Evolutionary conservation across 2,329 filamentous ascomycete species (phyloP), one percentile per base, ranked within the genome.

Genomic region (Diplocarpon mali): DNA sequence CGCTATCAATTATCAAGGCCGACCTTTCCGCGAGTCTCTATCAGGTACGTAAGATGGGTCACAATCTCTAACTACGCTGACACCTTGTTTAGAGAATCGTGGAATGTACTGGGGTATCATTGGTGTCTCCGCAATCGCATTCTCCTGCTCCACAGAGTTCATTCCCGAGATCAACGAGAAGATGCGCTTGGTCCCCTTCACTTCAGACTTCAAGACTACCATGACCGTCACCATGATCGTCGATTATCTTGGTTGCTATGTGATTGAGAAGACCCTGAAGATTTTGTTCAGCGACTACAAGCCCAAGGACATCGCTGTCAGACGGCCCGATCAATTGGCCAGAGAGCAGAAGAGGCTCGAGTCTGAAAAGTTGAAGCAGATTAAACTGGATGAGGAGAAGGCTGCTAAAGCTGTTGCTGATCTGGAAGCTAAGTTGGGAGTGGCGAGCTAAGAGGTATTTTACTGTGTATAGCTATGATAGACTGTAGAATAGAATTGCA

Each of bases 101-200:
- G 88, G 86, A 63, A 98, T 98, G 92, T 98, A 92, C 70, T 98
- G 85, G 73, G 92, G 92, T 48, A 87, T 98, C 45, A 70, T 98
- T 34, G 83, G 84, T 53, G 90, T 95, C 13, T 86, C 87, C 0
- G 87, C 73, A 35, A 85, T 98, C 27, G 90, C 92, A 5, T 96
- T 98, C 65, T 82, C 83, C 38, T 95, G 90, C 67, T 90, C 89
- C 6, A 93, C 90, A 1, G 92, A 98, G 64, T 87, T 98, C 58
- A 73, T 96, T 39, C 92, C 92, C 2, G 92, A 96, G 62, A 80
- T 98, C 65, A 98, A 96, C 67, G 76, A 90, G 66, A 82, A 86
- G 65, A 82, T 98, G 68, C 87, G 84, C 60, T 79, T 98, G 1
- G 92, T 98, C 4, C 86, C 86, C 2, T 98, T 98, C 65, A 83